Evolutionary conservation across 108 stramenopile species (phyloP), one percentile per base, ranked within the genome.

Genomic region (Cyclotella distinguenda): DNA sequence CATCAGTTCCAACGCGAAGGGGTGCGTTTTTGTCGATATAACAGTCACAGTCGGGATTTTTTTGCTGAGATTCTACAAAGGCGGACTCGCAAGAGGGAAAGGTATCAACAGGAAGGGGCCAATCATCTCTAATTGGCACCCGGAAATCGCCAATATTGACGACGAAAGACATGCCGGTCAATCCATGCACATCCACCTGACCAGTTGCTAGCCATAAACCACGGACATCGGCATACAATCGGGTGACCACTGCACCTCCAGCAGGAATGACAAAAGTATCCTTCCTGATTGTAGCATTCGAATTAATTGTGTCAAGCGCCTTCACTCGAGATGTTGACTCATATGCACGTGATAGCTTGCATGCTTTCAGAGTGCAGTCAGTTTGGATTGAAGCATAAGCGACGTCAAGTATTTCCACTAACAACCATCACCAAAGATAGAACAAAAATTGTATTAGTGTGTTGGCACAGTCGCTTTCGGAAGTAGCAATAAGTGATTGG

Each of bases 351-450:
- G 65, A 52, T 6, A 70, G 30, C 39, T 23, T 53, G 38, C 69
- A 70, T 4, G n/a, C 10, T 7, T 19, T 16, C 9, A 62, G 21
- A 6, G 47, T 42, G 59, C 68, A 69, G 40, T 60, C 48, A 36
- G 32, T 35, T 23, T 19, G 16, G 5, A 30, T 21, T n/a, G 49
- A 22, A 4, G 69, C 49, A 42, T 53, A 49, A 25, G 46, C 28
- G 53, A 70, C 42, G 21, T 63, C 69, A 52, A 70, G 69, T 27
- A 70, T 53, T 70, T 70, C 69, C 36, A 64, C 50, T 45, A n/a
- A n/a, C n/a, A n/a, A n/a, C n/a, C n/a, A n/a, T n/a, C n/a, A n/a
- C n/a, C n/a, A n/a, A n/a, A n/a, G n/a, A n/a, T n/a, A n/a, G n/a
- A n/a, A n/a, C n/a, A n/a, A n/a, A n/a, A n/a, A n/a, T n/a, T n/a